Percentiles rank a stretch among this genome's conserved stretches.
Evolutionary conservation across 2,329 filamentous ascomycete genomes (phyloP).

Genomic region (Helotiales sp.): DNA sequence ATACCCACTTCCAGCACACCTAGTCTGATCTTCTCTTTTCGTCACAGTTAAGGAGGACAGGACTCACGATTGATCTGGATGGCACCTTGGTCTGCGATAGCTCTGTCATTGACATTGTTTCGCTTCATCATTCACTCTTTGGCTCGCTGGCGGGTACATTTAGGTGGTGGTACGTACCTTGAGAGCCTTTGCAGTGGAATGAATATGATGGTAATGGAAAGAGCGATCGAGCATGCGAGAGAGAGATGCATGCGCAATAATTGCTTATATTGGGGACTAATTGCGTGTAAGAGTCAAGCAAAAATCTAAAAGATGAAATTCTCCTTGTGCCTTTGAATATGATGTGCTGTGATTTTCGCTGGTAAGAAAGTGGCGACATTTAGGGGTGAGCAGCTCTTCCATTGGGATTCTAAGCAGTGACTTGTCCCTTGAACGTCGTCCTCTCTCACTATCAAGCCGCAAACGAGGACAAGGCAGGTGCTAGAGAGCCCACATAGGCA

Average conservation of each 20-base stretch:
- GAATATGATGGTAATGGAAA: neutral
- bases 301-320: neutral
- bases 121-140: neutral
- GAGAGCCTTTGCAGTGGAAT: neutral
- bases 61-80: neutral
- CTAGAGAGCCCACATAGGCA: no score
- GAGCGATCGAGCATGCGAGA: neutral
- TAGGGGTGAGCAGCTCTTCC: no score
- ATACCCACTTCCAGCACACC: slow-evolving; percentile 5
- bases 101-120: slow-evolving; percentile 2
- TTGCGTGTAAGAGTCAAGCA: slow-evolving; percentile 4
- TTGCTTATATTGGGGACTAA: slow-evolving; percentile 5
- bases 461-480: no score
- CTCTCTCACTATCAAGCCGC: no score
- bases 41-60: neutral
- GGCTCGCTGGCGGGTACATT: neutral
- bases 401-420: neutral
- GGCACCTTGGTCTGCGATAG: slow-evolving; percentile 1
- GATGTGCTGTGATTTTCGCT: neutral
- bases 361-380: no score
- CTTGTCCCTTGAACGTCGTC: no score
- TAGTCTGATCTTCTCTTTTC: neutral
- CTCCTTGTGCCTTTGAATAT: neutral
- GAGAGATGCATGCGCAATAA: neutral
- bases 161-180: neutral